A percentile compares a stretch with the other conserved stretches of the same genome.
phyloP scores from a whole-genome alignment of 371 early-diverging fungal species.

The Mucor irregularis region DNA sequence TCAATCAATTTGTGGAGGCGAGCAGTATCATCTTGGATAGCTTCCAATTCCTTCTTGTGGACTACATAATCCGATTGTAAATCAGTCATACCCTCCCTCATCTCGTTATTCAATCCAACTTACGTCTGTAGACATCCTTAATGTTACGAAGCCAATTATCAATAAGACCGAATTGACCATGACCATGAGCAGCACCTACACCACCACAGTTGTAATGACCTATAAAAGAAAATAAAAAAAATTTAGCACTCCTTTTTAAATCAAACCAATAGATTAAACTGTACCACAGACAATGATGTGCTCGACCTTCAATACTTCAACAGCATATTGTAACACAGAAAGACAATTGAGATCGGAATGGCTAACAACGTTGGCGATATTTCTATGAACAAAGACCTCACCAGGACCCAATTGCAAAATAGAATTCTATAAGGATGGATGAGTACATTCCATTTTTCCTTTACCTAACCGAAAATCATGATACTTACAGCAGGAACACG shows the following conservation, averaged over 20 bases:
- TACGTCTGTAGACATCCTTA: conserved; percentile 69
- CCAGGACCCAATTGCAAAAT: conserved; percentile 73
- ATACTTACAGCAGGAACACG: conserved; percentile 71
- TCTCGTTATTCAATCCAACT: neutral
- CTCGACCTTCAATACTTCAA: conserved; percentile 87
- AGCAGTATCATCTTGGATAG: conserved; percentile 38
- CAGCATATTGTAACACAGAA: conserved; percentile 91
- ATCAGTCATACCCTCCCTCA: too few relatives aligned
- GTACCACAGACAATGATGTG: conserved; percentile 89
- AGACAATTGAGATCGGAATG: conserved; percentile 78
- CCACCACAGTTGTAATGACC: conserved; percentile 92
- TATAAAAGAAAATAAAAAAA: conserved; percentile 7
- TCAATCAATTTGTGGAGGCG: conserved; percentile 64
- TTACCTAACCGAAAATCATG: neutral
- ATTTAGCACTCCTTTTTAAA: neutral
- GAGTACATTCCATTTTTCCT: too few relatives aligned
- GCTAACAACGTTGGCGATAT: conserved; percentile 91
- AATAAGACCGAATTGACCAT: conserved; percentile 71
- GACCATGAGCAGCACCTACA: conserved; percentile 66
- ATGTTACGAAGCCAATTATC: conserved; percentile 86
- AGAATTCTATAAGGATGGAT: conserved; percentile 49
- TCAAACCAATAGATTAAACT: neutral
- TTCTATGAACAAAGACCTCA: conserved; percentile 93
- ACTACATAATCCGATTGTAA: conserved; percentile 1
- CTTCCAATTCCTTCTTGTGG: conserved; percentile 53